Evolutionary conservation across 2,329 filamentous ascomycete species (phyloP), one percentile per base, ranked within the genome.

Genomic region (Stenocarpella maydis): DNA sequence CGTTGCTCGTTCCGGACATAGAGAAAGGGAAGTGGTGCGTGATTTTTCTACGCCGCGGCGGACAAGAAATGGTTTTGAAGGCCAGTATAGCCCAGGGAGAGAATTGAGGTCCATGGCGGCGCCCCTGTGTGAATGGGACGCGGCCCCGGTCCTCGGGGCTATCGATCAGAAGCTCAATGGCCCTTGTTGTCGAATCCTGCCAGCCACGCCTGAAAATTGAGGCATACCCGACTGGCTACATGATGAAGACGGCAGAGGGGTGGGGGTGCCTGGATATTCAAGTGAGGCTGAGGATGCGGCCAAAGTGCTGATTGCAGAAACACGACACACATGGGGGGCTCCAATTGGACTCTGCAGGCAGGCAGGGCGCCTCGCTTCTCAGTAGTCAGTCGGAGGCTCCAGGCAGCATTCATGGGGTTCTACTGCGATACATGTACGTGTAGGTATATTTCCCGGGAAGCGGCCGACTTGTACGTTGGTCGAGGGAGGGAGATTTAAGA

Each of bases 231-330:
- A 47, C 58, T 61, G 58, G 58, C 58, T 61, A 17, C 31, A 45
- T 10, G 41, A 61, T n/a, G 47, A 24, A 61, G 28, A 34, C 41
- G 10, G 41, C 58, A 45, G 19, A 21, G 58, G 39, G 26, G 19
- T 47, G 26, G 41, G 58, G 28, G 28, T 31, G 58, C 19, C 8
- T 7, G 43, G 58, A 28, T 34, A 1, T 47, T 17, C 15, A 31
- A 47, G 28, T 37, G 58, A 63, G 58, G 58, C 58, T 63, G 58
- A 63, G 28, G 58, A 49, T 37, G 58, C 17, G 41, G 58, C 58
- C 28, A 49, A 63, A 63, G 6, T 63, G 58, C 58, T 37, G 24
- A 34, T 63, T 63, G 58, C 58, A 49, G 58, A 63, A 8, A 63
- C 58, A 49, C 28, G 58, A 47, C 58, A 26, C 43, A 49, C 15